These are phyloP conservation scores for Yamadazyma triangularis DNA, from an alignment of 1,139 yeast genomes.

Conservation along the genomic window DNA sequence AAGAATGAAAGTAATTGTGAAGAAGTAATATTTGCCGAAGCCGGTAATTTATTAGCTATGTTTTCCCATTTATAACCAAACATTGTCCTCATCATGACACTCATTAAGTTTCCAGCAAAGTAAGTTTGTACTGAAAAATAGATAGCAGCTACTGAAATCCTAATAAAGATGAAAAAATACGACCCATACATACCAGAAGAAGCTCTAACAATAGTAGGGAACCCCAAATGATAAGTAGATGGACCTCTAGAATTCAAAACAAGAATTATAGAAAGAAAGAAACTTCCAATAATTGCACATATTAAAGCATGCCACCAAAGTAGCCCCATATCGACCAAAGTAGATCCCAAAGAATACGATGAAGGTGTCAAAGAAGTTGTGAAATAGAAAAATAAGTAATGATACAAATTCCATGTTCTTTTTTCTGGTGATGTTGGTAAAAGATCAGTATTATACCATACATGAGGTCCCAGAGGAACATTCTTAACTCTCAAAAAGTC, in stretches of 20 bases:
- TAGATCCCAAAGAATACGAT: constrained; percentile 8
- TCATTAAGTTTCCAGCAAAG: constrained; percentile 7
- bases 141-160: constrained; percentile 9
- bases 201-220: constrained; percentile 9
- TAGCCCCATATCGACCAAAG: constrained; percentile 7
- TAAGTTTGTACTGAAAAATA: constrained; percentile 10
- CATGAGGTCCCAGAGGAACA: constrained; percentile 5
- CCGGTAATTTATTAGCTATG: constrained; percentile 5
- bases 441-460: constrained; percentile 10
- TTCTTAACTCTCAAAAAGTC: constrained; percentile 5
- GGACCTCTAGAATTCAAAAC: constrained; percentile 9
- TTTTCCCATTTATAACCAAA: constrained; percentile 10
- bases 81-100: constrained; percentile 7
- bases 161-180: constrained; percentile 8
- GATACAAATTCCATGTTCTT: constrained; percentile 8
- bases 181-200: constrained; percentile 10
- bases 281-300: constrained; percentile 9
- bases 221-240: constrained; percentile 9
- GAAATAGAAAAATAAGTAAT: constrained; percentile 9
- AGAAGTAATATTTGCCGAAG: constrained; percentile 6
- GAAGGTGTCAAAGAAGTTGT: constrained; percentile 10
- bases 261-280: constrained; percentile 7
- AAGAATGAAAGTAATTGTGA: constrained; percentile 7
- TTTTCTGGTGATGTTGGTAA: constrained; percentile 6
- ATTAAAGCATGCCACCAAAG: constrained; percentile 10